Base-by-base conservation (phyloP, 345 rosid species). In the Gossypium bickii region DNA sequence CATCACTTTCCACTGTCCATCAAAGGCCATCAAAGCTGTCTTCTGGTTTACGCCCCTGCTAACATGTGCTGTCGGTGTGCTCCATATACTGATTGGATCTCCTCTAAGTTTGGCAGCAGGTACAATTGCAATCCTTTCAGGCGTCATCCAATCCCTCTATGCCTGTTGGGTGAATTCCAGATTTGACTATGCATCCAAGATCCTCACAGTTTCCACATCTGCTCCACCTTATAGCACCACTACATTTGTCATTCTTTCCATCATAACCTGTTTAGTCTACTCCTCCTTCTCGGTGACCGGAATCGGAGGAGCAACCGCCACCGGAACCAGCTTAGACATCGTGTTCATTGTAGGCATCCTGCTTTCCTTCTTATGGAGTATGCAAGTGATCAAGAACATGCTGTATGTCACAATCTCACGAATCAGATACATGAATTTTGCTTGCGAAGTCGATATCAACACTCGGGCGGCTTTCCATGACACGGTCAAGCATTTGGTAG, bases 291-390 rank as follows among this genome's bases (percentile, higher is more conserved):
- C 88, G 83, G 83, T 89, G 56, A 81, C 83, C 16, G 98, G 95
- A 71, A 88, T 94, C 17, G 97, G 95, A 27, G 97, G 95, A 38
- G 97, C 97, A 25, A 85, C 88, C 16, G 80, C 94, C 0, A 78
- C 87, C 2, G 86, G 86, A 73, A 86, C 89, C 17, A 74, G 22
- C 44, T 68, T 83, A 11, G 91, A 92, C 79, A 60, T 75, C 48
- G 22, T 84, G 77, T 89, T 90, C 90, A 89, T 87, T 62, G 13
- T 76, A 4, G 29, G 82, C 16, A 84, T 87, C 82, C 34, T 92
- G 78, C 75, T 87, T n/a, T 86, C 92, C 88, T 85, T 90, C 65
- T 70, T 80, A 18, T 94, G 98, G 97, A 87, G 84, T 24, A 81
- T 86, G 92, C 97, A 92, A 78, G 92, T 87, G 72, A 73, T 87